A percentile compares a stretch with the other conserved stretches of the same genome.
phyloP scores from a whole-genome alignment of 2,329 filamentous ascomycete genomes.

The Hymenoscyphus albidus region DNA sequence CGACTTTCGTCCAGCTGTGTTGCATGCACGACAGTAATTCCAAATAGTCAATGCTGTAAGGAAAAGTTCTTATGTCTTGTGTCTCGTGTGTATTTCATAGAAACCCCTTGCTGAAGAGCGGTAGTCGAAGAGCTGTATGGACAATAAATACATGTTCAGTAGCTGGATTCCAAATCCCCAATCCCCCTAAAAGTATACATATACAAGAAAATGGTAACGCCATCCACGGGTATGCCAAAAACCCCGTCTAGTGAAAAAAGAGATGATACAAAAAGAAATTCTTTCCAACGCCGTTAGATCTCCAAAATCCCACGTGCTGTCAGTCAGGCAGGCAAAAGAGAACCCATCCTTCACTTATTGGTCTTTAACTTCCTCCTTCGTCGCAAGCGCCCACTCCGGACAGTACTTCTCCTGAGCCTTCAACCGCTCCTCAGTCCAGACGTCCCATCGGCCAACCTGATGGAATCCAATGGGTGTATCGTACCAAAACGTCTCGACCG shows the following conservation, averaged over 20 bases:
- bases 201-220: not conserved
- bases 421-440: slow-evolving; percentile 4
- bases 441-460: slow-evolving; percentile 6
- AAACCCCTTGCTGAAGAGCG: too few relatives aligned
- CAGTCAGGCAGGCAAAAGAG: too few relatives aligned
- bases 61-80: too few relatives aligned
- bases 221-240: too few relatives aligned
- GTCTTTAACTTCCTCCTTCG: slow-evolving; percentile 4
- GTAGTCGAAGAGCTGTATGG: too few relatives aligned
- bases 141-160: too few relatives aligned
- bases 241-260: too few relatives aligned
- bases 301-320: not conserved
- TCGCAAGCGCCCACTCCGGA: slow-evolving; percentile 6
- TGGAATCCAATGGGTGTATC: slow-evolving; percentile 15
- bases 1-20: too few relatives aligned
- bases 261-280: not conserved
- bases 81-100: too few relatives aligned
- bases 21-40: too few relatives aligned
- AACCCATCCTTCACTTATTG: not conserved
- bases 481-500: slow-evolving; percentile 18
- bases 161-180: too few relatives aligned
- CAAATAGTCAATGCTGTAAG: too few relatives aligned
- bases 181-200: not conserved
- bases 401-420: slow-evolving; percentile 2
- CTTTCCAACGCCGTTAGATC: not conserved